Base-by-base conservation (phyloP, 306 rosid species). In the Nissolia schottii region DNA sequence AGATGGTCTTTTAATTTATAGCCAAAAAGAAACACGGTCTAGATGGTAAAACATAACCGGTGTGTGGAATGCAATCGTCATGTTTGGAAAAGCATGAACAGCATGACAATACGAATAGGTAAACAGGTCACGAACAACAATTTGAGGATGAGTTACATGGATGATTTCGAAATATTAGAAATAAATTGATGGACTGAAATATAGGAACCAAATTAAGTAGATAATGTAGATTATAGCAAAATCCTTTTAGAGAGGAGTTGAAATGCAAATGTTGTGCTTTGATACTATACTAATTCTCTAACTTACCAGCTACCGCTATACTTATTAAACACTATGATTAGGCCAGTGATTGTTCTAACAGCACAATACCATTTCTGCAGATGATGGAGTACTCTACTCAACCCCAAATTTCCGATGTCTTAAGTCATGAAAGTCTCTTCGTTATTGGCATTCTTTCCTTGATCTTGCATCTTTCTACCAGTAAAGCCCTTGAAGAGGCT, bases 391-490 rank as follows among this genome's bases (percentile, higher is more conserved):
- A 72, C 76, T 81, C 79, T 72, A 60, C 80, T 75, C 79, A 78
- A 58, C 11, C 69, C 31, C 66, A 79, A 46, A 67, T 73, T 71
- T 56, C 53, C 7, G 90, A 85, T 70, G 27, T 58, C 58, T 82
- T 90, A 83, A 80, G 80, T 69, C 74, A 68, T 29, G 87, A 87
- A 77, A 79, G 73, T 77, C 91, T 89, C 64, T 64, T 86, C 22
- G 82, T 84, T 57, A 54, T 83, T 73, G 89, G 86, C 56, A 84
- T 94, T 73, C 87, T 91, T 51, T 87, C 86, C 71, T 79, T 94
- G 69, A 83, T 89, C 74, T 81, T 91, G 80, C 89, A 80, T 82
- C 98, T 85, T 77, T 94, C 96, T 49, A 71, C 87, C 40, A 64
- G 62, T 41, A 81, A 80, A 50, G 84, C 79, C 66, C 88, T 94